Percentiles rank a stretch among this genome's conserved stretches.
Evolutionary conservation across 2,329 filamentous ascomycete species (phyloP).

Genomic region (Ceratocystiopsis brevicomis): DNA sequence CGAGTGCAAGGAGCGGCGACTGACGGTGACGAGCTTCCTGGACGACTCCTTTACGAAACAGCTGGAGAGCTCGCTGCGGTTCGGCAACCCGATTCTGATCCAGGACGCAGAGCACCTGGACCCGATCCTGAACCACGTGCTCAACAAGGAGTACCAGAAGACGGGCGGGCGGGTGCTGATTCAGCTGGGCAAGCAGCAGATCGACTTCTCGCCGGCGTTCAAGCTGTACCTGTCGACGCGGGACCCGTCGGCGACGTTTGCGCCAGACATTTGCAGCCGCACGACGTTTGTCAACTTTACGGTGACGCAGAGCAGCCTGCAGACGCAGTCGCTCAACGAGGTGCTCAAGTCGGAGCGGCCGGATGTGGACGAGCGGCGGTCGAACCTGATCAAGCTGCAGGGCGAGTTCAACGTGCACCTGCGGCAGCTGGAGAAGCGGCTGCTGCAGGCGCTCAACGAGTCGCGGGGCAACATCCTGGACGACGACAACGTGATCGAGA

Average conservation of each 20-base stretch:
- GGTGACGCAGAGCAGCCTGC: slow-evolving; percentile 93
- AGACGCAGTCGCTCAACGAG: slow-evolving; percentile 93
- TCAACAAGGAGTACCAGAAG: slow-evolving; percentile 99
- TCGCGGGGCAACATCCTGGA: slow-evolving; percentile 95
- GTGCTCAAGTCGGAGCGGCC: slow-evolving; percentile 94
- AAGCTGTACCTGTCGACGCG: slow-evolving; percentile 87
- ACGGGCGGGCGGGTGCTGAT: slow-evolving; percentile 95
- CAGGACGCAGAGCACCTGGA: slow-evolving; percentile 96
- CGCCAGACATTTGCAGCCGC: slow-evolving; percentile 91
- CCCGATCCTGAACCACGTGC: slow-evolving; percentile 90
- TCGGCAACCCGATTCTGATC: slow-evolving; percentile 95
- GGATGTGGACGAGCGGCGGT: slow-evolving; percentile 88
- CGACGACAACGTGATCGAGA: slow-evolving; percentile 95
- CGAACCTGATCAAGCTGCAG: slow-evolving; percentile 95
- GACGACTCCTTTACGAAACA: slow-evolving; percentile 98
- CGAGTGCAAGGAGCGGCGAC: slow-evolving; percentile 65
- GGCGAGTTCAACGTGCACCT: slow-evolving; percentile 99
- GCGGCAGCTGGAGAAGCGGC: slow-evolving; percentile 79
- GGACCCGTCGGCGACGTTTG: slow-evolving; percentile 85
- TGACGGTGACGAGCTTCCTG: slow-evolving; percentile 94
- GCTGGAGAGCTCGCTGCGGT: slow-evolving; percentile 86
- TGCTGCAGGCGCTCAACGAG: slow-evolving; percentile 89
- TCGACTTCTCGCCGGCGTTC: slow-evolving; percentile 95
- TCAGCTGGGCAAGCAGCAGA: slow-evolving; percentile 95
- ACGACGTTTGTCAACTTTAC: slow-evolving; percentile 99